Percentiles rank a stretch among this genome's conserved stretches.
phyloP scores from a whole-genome alignment of 768 basidiomycete species.

The Tulasnella sp. region DNA sequence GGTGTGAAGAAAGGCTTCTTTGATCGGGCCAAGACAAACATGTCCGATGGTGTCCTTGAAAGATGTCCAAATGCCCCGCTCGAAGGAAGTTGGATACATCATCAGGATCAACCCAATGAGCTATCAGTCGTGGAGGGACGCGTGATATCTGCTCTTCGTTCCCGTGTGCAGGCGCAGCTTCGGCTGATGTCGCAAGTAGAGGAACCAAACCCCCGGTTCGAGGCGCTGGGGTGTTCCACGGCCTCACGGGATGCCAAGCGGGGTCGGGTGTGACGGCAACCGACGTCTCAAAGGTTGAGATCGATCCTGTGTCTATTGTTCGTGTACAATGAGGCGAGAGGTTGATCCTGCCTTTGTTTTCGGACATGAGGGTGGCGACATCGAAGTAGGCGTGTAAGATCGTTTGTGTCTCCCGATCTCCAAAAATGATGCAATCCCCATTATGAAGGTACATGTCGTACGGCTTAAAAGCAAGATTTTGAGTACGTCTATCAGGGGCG shows the following conservation, averaged over 20 bases:
- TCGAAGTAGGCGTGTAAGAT: neutral
- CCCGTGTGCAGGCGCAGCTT: neutral
- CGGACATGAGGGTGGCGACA: neutral
- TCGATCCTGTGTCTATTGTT: neutral
- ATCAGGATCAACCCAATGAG: constrained; percentile 10
- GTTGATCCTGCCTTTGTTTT: neutral
- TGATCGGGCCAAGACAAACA: constrained; percentile 3
- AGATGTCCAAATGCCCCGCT: neutral
- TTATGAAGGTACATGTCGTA: constrained; percentile 10
- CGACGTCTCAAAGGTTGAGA: neutral
- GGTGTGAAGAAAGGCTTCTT: constrained; percentile 5
- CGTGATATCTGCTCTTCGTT: neutral
- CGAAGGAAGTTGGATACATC: neutral
- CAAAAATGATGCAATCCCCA: constrained; percentile 1
- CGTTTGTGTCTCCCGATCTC: neutral
- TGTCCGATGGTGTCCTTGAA: neutral
- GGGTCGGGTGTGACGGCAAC: neutral
- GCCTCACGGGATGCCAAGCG: constrained; percentile 18
- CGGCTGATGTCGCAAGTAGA: constrained; percentile 10
- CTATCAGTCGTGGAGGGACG: neutral
- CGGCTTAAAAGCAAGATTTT: neutral
- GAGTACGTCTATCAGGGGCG: neutral
- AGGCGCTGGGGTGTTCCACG: constrained; percentile 12
- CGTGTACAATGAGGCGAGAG: constrained; percentile 1
- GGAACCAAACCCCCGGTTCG: constrained; percentile 12